Evolutionary conservation across 805 yeast species (phyloP), one percentile per base, ranked within the genome.

Genomic region (Schizosaccharomyces japonicus): DNA sequence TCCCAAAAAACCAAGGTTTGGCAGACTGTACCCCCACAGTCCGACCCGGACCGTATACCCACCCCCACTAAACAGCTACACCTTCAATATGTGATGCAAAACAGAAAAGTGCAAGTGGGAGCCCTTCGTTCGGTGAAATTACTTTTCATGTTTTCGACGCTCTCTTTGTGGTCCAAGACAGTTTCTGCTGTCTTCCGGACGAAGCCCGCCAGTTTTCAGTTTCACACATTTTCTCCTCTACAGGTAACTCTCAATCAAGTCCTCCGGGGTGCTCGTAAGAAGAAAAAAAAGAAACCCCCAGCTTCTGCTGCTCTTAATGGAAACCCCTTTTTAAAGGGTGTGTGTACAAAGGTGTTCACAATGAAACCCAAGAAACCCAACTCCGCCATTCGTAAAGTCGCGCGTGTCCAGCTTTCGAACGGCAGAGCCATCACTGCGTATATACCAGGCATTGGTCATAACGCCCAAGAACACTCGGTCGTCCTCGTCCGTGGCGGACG

Each of bases 391-490:
- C 74, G 98, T 66, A 90, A 90, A 63, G 94, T 92, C 44, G 84
- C 92, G 53, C 79, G 96, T 67, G 96, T 90, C 21, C 73, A 94
- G 63, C 69, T 90, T 51, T 72, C 92, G 11, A 90, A 80, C 57
- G 98, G 96, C 25, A 78, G 76, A 54, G 76, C 81, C 46, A 73
- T 87, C 15, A 76, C 87, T 44, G 94, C 95, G 1, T 85, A 84
- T 60, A 87, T 90, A 50, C 95, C 95, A 13, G 98, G 98, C 49
- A 95, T 90, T 60, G 98, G 98, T 19, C 98, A 90, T 63, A 90
- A 90, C 59, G 54, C 93, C 23, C 96, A 90, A 66, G 98, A 90
- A 62, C 98, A 90, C 65, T 81, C 92, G 58, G 92, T 90, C 47
- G 96, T 90, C 1, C 73, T 76, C 48, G 94, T 90, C 3, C 75